phyloP scores from a whole-genome alignment of 1,284 basidiomycete genomes.

The Tilletia caries region DNA sequence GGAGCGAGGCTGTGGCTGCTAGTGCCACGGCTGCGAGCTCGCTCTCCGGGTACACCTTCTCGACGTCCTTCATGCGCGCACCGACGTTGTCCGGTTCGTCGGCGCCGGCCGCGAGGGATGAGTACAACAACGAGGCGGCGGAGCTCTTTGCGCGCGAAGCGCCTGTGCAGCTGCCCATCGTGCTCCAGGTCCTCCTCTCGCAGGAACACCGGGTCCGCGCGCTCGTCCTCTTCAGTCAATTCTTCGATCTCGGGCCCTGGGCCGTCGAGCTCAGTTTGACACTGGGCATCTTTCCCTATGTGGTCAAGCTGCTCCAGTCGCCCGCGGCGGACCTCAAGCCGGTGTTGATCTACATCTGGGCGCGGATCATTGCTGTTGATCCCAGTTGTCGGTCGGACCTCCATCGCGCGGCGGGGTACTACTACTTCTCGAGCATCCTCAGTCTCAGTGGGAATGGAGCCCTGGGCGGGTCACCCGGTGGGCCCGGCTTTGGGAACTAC shows the following conservation, averaged over 20 bases:
- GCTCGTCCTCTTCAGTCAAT: slow-evolving; percentile 91
- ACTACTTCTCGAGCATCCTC: slow-evolving; percentile 50
- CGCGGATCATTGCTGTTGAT: slow-evolving; percentile 91
- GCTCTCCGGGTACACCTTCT: slow-evolving; percentile 21
- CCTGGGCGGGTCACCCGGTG: slow-evolving; percentile 55
- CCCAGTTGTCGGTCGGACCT: slow-evolving; percentile 86
- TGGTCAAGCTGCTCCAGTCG: slow-evolving; percentile 90
- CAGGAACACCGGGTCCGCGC: slow-evolving; percentile 93
- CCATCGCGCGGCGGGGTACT: slow-evolving; percentile 64
- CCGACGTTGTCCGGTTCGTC: background rate
- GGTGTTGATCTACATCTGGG: slow-evolving; percentile 99
- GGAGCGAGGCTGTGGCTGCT: slow-evolving; percentile 74
- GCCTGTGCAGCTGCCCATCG: slow-evolving; percentile 93
- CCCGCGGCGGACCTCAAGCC: slow-evolving; percentile 91
- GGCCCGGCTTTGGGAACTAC: background rate
- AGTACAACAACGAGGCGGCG: slow-evolving; percentile 55
- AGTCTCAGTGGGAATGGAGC: slow-evolving; percentile 26
- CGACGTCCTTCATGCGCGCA: background rate
- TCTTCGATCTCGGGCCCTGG: slow-evolving; percentile 97
- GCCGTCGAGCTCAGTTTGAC: slow-evolving; percentile 93
- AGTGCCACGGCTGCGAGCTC: slow-evolving; percentile 62
- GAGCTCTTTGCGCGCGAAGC: slow-evolving; percentile 62
- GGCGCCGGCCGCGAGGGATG: slow-evolving; percentile 25
- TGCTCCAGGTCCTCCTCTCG: slow-evolving; percentile 91
- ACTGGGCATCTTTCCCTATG: slow-evolving; percentile 99